These are phyloP conservation scores for Trypethelium eluteriae DNA, from an alignment of 495 filamentous ascomycete species.

Conservation along the genomic window DNA sequence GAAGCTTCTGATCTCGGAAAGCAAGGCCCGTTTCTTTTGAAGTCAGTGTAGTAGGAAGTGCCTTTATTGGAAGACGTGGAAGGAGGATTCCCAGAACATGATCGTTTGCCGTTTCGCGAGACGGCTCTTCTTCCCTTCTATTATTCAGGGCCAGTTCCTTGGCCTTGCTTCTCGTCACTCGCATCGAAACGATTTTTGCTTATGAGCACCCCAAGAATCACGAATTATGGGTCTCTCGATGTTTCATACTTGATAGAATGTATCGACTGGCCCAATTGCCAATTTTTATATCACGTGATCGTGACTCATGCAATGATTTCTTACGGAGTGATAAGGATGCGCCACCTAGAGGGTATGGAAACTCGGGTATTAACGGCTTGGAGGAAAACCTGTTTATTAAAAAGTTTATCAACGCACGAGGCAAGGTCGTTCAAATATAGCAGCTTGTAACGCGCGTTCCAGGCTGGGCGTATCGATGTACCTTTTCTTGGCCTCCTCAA, in stretches of 20 bases:
- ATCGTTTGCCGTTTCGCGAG: neutral
- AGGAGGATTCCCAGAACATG: neutral
- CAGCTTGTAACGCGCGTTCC: neutral
- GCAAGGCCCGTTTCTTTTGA: neutral
- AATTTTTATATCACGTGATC: too few relatives aligned
- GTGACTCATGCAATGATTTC: too few relatives aligned
- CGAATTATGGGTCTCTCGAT: too few relatives aligned
- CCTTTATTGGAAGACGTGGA: neutral
- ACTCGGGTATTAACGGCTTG: too few relatives aligned
- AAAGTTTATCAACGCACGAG: too few relatives aligned
- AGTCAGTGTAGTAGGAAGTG: neutral
- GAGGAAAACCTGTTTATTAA: too few relatives aligned
- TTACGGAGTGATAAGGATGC: too few relatives aligned
- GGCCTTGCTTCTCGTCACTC: neutral
- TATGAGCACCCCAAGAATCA: neutral
- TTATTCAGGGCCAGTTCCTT: neutral
- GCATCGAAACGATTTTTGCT: neutral
- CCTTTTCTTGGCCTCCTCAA: neutral
- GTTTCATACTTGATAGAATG: too few relatives aligned
- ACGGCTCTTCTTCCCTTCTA: neutral
- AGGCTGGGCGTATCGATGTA: slow-evolving; percentile 9
- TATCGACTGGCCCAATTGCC: too few relatives aligned
- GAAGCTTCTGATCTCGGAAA: neutral
- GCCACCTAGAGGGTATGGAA: too few relatives aligned
- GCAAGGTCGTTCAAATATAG: too few relatives aligned